A percentile compares a stretch with the other conserved stretches of the same genome.
Conservation (phyloP, 129 eudicot genomes). For the Artemisia tridentata region DNA sequence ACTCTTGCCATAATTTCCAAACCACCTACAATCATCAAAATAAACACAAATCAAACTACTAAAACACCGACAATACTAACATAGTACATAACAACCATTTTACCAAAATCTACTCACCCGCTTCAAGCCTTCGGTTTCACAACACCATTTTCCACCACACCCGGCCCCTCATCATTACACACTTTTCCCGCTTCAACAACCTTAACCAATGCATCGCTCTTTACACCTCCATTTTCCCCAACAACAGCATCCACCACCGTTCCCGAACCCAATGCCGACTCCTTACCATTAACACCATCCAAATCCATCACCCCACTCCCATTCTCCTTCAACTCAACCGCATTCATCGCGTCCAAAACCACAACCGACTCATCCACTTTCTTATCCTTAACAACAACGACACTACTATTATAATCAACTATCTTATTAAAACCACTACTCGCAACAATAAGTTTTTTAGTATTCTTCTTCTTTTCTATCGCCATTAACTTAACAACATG, state of each 20-base stretch:
- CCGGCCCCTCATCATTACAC: slow-evolving; percentile 20
- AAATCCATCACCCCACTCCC: slow-evolving; percentile 37
- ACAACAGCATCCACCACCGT: neutral
- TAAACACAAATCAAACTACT: slow-evolving; percentile 11
- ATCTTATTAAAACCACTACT: neutral
- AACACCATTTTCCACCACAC: slow-evolving; percentile 29
- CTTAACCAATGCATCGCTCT: slow-evolving; percentile 21
- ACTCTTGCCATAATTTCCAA: slow-evolving; percentile 6
- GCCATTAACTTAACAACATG: slow-evolving; percentile 44
- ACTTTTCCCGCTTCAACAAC: slow-evolving; percentile 20
- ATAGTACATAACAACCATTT: slow-evolving; percentile 5
- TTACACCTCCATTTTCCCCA: slow-evolving; percentile 29
- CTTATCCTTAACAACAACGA: slow-evolving; percentile 15
- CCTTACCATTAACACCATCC: slow-evolving; percentile 33
- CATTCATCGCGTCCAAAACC: slow-evolving; percentile 56
- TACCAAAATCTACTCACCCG: slow-evolving; percentile 30
- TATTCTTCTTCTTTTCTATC: slow-evolving; percentile 35
- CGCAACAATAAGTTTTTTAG: slow-evolving; percentile 8
- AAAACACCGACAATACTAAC: neutral
- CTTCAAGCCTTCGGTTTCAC: slow-evolving; percentile 16
- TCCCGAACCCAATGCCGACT: neutral
- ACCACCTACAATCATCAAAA: slow-evolving; percentile 30
- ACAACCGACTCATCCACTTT: slow-evolving; percentile 47
- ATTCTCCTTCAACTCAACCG: slow-evolving; percentile 62
- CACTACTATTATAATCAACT: neutral